Conservation (phyloP, 495 filamentous ascomycete species). For the Hyphodiscus hymeniophilus region DNA sequence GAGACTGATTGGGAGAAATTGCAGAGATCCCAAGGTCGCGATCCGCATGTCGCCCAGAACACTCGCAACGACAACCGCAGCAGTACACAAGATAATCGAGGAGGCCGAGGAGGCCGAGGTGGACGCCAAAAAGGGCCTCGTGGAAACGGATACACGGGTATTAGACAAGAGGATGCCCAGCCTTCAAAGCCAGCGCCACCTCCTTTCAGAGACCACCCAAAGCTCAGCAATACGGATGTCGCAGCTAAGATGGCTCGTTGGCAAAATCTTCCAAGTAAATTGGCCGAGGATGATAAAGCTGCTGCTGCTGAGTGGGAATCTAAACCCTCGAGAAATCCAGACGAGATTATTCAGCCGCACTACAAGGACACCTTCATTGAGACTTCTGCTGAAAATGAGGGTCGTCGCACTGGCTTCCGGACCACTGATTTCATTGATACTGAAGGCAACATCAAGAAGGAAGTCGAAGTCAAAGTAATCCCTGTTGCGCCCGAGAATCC, state of each 20-base stretch:
- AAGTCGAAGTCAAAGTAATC: neutral
- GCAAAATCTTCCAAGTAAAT: constrained; percentile 8
- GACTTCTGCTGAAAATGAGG: constrained; percentile 10
- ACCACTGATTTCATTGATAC: neutral
- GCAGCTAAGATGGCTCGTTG: constrained; percentile 11
- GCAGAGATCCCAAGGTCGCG: constrained; percentile 13
- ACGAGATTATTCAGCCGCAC: constrained; percentile 4
- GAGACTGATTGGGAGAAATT: constrained; percentile 66
- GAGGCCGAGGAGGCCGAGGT: neutral
- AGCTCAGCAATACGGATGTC: too few relatives aligned
- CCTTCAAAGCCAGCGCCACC: neutral
- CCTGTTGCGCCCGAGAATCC: neutral
- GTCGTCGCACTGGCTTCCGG: constrained; percentile 7
- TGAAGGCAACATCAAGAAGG: constrained; percentile 1
- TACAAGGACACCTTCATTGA: constrained; percentile 20
- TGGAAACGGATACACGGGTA: neutral
- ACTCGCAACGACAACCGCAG: neutral
- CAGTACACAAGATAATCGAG: neutral
- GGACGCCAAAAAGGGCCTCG: neutral
- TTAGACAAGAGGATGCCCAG: neutral
- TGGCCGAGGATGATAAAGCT: constrained; percentile 8
- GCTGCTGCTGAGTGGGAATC: constrained; percentile 10
- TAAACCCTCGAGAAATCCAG: neutral
- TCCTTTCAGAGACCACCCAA: neutral
- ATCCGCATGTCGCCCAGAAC: neutral